Base-by-base conservation (phyloP, 257 asterid genomes). In the Fraxinus anomala region DNA sequence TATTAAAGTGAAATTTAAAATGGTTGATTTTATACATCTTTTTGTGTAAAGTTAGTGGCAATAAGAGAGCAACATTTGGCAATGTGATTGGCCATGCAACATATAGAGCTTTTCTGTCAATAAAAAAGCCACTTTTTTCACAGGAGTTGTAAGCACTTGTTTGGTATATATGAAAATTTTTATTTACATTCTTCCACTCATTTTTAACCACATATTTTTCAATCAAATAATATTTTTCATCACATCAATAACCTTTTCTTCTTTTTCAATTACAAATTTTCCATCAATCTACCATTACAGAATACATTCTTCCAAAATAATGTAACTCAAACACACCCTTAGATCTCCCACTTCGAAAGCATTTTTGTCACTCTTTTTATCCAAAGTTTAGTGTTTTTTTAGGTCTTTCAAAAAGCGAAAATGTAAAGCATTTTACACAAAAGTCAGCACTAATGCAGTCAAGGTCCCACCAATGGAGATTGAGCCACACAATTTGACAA, bases 261-360 rank as follows among this genome's bases (percentile, higher is more conserved):
- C 28, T 26, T 26, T 26, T 26, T 26, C 28, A 26, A 26, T 1
- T 1, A 26, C 28, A 26, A 26, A 26, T 26, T 26, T 1, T 26
- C 28, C 28, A 26, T 26, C 1, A 26, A 26, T 26, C 1, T 26
- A 26, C 28, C 1, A 26, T 26, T 26, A 26, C 28, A 26, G 28
- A 26, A 26, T 26, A 26, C 1, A 26, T 26, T 26, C 28, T 26
- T 26, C 1, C 28, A 26, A 26, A 26, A 26, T 26, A 26, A 26
- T 26, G 1, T 26, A 26, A 26, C 28, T 26, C 28, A 26, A 26
- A 26, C 28, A 26, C 28, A 26, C 28, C 28, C 28, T 26, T 1
- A 26, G 76, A 72, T 66, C 47, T 76, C 79, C 83, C 84, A 80
- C 82, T 77, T 24, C 5, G 39, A 54, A 68, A 73, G 76, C 67